Evolutionary conservation across 305 asterid species (phyloP), one percentile per base, ranked within the genome.

Genomic region (Ilex paraguariensis): DNA sequence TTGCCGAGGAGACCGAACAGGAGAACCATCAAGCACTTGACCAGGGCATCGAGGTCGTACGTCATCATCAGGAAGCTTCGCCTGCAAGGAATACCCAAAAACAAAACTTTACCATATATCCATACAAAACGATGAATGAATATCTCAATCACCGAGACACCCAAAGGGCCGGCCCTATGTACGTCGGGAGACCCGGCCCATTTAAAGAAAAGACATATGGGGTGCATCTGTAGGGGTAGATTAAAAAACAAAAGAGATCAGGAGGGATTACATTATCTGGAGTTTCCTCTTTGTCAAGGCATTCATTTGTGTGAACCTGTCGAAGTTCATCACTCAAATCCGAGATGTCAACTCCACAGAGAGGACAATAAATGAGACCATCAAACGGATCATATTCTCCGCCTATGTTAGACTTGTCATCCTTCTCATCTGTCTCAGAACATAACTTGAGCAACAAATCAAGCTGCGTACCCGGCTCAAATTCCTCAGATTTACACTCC

Each of bases 261-360:
- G 56, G 66, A 58, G 42, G 40, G 48, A 78, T 72, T 79, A 93
- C 99, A 56, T 83, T 67, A 64, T 57, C 31, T n/a, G 75, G 59
- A 56, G 67, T 66, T 59, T 67, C 87, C 72, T 73, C 72, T 65
- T 76, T 75, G 70, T 93, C 99, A 45, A 93, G 88, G 75, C 99
- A 93, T 66, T 80, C 85, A 69, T 92, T 92, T 7, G 93, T 87
- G 67, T 92, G 98, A 67, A 79, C 61, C 77, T 79, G 88, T 73
- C 84, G 83, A 68, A 64, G 50, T 31, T 81, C 90, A 65, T 81
- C 87, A 42, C 75, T 77, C 81, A 85, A 54, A 61, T 36, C 82
- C 31, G 97, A 84, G 51, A 92, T 75, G 73, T 87, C 96, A 44
- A 73, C 70, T 62, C 88, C 96, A 66, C 98, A 90, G 31, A 90